These are phyloP conservation scores for Pythium phragmiticola DNA, from an alignment of 352 stramenopile species.

Conservation along the genomic window DNA sequence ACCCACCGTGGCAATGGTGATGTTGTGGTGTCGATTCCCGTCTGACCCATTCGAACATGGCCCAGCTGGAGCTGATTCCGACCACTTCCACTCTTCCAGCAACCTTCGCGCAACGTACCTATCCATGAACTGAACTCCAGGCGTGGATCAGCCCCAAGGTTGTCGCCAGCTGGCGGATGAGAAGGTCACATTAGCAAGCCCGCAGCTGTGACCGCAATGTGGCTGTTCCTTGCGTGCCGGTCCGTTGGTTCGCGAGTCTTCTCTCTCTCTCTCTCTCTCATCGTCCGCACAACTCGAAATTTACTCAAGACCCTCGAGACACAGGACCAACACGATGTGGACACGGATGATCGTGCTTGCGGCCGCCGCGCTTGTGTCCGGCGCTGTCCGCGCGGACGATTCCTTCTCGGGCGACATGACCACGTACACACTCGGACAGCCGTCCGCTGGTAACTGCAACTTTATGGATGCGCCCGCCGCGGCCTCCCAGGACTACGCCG, in stretches of 20 bases:
- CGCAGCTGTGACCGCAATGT: not conserved
- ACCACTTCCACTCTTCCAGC: not conserved
- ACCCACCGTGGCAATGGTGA: no score
- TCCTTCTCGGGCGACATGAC: slow-evolving; percentile 27
- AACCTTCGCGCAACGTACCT: slow-evolving; percentile 11
- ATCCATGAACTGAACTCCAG: slow-evolving; percentile 16
- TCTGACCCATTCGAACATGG: not conserved
- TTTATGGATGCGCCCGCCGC: slow-evolving; percentile 53
- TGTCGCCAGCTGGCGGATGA: slow-evolving; percentile 9
- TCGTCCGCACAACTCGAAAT: not conserved
- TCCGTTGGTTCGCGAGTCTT: not conserved
- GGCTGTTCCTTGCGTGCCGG: not conserved
- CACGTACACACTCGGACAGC: slow-evolving; percentile 28
- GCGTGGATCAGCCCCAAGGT: not conserved
- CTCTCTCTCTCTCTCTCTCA: not conserved
- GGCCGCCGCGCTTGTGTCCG: not conserved
- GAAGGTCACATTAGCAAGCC: slow-evolving; percentile 11
- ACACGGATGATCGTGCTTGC: not conserved
- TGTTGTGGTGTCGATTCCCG: no score
- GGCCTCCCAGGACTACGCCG: slow-evolving; percentile 46
- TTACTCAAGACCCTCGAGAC: not conserved
- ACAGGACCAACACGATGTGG: not conserved
- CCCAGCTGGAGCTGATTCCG: no score
- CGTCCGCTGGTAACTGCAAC: slow-evolving; percentile 44
- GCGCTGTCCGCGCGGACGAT: slow-evolving; percentile 1